A percentile compares a stretch with the other conserved stretches of the same genome.
These are phyloP conservation scores for Arbutus unedo DNA, from an alignment of 148 eudicot species.

Conservation along the genomic window DNA sequence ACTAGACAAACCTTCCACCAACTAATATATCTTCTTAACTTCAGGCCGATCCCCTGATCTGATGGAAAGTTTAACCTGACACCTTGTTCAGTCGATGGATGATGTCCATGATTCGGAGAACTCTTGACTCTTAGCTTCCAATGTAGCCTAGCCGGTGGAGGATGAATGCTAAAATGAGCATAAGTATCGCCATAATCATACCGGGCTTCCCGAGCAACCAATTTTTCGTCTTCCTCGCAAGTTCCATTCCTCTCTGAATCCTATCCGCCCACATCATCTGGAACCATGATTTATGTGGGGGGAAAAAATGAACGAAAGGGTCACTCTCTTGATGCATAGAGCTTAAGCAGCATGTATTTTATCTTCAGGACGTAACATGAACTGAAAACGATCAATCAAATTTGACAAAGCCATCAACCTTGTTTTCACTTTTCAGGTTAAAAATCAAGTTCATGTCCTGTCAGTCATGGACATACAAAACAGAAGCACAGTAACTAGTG, in stretches of 20 bases:
- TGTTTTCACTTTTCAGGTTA: background rate
- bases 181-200: conserved; percentile 69
- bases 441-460: background rate
- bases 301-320: background rate
- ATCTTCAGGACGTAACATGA: background rate
- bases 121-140: conserved; percentile 38
- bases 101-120: background rate
- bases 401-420: background rate
- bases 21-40: background rate
- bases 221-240: conserved; percentile 80
- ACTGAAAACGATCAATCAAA: background rate
- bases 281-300: conserved; percentile 12
- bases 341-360: background rate
- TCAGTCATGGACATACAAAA: background rate
- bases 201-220: conserved; percentile 89
- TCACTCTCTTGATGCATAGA: background rate
- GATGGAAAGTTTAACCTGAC: background rate
- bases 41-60: background rate
- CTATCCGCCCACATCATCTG: conserved; percentile 98
- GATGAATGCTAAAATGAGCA: conserved; percentile 75
- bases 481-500: background rate
- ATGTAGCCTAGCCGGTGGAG: conserved; percentile 84
- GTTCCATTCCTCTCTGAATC: conserved; percentile 76
- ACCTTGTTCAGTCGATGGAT: background rate
- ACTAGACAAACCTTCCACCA: conserved; percentile 3